phyloP scores from a whole-genome alignment of 176 grass and related monocot species.

The Eremochloa ophiuroides region DNA sequence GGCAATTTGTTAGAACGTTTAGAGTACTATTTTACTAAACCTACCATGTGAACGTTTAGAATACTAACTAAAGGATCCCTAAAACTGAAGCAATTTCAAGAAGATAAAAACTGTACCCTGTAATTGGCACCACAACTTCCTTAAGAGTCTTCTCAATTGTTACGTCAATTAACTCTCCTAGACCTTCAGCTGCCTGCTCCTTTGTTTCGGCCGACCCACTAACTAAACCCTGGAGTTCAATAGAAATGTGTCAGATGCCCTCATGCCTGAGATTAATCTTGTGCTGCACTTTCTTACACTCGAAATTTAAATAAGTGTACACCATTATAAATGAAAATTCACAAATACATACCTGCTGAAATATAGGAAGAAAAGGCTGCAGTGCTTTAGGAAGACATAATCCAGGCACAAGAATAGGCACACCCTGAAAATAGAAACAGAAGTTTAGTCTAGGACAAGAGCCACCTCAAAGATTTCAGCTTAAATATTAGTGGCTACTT shows the following conservation, averaged over 20 bases:
- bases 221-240: constrained; percentile 77
- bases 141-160: constrained; percentile 90
- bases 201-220: constrained; percentile 88
- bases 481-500: constrained; percentile 6
- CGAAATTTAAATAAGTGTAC: neutral
- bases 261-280: constrained; percentile 9
- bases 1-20: neutral
- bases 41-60: too few relatives aligned
- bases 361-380: constrained; percentile 91
- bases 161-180: constrained; percentile 94
- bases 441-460: constrained; percentile 23
- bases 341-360: constrained; percentile 69
- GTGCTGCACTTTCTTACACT: neutral
- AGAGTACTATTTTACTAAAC: neutral
- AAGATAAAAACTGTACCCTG: constrained; percentile 59
- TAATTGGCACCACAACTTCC: constrained; percentile 93
- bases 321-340: neutral
- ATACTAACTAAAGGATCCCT: too few relatives aligned
- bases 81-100: constrained; percentile 17
- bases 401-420: constrained; percentile 80
- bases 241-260: constrained; percentile 20
- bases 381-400: constrained; percentile 93
- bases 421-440: constrained; percentile 61
- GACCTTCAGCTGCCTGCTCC: constrained; percentile 87
- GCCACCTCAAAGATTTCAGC: neutral